Evolutionary conservation across 1,284 basidiomycete genomes (phyloP), one percentile per base, ranked within the genome.

Genomic region (Microbotryum violaceum): DNA sequence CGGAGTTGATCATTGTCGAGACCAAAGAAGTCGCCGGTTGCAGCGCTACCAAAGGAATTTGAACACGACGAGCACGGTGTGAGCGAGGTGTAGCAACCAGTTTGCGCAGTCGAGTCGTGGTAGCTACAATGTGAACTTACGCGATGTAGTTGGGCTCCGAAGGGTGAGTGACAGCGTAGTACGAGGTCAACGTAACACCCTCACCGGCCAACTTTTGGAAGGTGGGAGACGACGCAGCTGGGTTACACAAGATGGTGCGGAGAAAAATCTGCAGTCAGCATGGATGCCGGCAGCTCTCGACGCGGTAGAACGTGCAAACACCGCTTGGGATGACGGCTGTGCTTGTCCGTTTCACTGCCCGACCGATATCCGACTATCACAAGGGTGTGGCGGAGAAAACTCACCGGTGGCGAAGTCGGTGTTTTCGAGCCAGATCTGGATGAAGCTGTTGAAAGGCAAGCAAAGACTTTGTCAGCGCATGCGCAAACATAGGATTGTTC

Each of bases 1-100:
- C 70, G 62, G 58, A 79, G 72, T 53, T 74, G 70, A 67, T 86
- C 84, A 60, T 79, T 78, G 12, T 68, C 72, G 68, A 82, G 74
- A 29, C 84, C 85, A 51, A 76, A 85, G 72, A 83, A 85, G 68
- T 83, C 81, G 54, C 85, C 85, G 23, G 78, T 79, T 6, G 78
- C 77, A 0, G 75, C 68, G 3, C 37, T 42, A 8, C 1, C 16
- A 18, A 42, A 9, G 37, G 12, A 42, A 16, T 6, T 18, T 20
- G 29, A 42, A 18, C 49, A 20, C 31, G 31, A 31, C 31, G 33
- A 48, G 12, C 33, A 47, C 9, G 21, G 16, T 37, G 37, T 42
- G 6, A 42, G 37, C 37, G 12, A 12, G 31, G 12, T 42, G 12
- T 4, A 16, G 37, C 37, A 42, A 6, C 3, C 12, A 42, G 9